Percentiles rank a stretch among this genome's conserved stretches.
These are phyloP conservation scores for Aspergillus panamensis DNA, from an alignment of 495 filamentous ascomycete genomes.

Conservation along the genomic window DNA sequence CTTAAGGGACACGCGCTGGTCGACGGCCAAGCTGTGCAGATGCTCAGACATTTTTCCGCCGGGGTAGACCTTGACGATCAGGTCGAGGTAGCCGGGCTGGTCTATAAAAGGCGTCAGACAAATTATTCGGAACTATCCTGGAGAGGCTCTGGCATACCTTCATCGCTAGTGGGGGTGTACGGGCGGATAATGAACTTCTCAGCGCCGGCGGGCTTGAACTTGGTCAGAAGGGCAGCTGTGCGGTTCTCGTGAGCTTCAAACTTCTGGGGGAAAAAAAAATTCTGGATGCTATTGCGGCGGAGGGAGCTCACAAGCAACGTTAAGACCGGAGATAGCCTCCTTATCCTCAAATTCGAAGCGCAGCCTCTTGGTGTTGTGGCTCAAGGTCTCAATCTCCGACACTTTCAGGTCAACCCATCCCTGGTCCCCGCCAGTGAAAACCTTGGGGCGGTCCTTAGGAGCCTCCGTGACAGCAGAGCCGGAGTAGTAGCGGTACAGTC, in stretches of 20 bases:
- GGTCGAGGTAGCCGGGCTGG: conserved; percentile 73
- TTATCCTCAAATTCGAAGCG: conserved; percentile 80
- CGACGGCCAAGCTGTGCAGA: conserved; percentile 75
- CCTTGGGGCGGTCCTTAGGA: conserved; percentile 39
- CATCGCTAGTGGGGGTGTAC: conserved; percentile 88
- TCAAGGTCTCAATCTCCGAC: conserved; percentile 70
- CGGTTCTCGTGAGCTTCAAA: conserved; percentile 8
- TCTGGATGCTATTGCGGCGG: background rate
- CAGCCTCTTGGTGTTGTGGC: conserved; percentile 85
- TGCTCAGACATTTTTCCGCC: conserved; percentile 87
- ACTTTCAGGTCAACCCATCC: conserved; percentile 80
- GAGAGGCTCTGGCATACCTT: conserved; percentile 50
- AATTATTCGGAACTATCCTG: background rate
- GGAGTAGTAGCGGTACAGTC: conserved; percentile 44
- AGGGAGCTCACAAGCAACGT: conserved; percentile 60
- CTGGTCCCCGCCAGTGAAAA: conserved; percentile 82
- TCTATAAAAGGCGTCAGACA: conserved; percentile 38
- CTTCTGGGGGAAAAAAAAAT: no score
- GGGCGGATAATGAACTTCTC: conserved; percentile 84
- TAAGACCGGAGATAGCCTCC: conserved; percentile 76
- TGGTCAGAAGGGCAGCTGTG: conserved; percentile 74
- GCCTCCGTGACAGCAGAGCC: conserved; percentile 30
- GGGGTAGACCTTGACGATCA: conserved; percentile 88
- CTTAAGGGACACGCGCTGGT: conserved; percentile 83
- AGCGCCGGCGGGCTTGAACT: conserved; percentile 71